Percentiles rank a stretch among this genome's conserved stretches.
Evolutionary conservation across 768 basidiomycete species (phyloP).

Genomic region (Lactarius tabidus): DNA sequence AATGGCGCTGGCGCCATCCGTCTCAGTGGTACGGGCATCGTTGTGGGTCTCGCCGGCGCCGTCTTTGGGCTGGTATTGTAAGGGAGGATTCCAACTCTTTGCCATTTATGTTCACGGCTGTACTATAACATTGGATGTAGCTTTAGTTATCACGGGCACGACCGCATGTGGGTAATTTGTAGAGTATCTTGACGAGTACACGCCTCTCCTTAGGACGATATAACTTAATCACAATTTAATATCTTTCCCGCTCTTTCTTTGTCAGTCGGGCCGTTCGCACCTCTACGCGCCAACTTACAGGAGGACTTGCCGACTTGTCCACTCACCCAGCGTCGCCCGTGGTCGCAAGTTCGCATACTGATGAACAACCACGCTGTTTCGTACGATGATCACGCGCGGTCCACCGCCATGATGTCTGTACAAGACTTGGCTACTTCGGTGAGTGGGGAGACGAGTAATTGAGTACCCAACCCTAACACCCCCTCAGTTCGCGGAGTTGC

Average conservation of each 20-base stretch:
- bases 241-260: neutral
- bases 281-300: neutral
- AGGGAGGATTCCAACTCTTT: neutral
- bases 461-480: neutral
- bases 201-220: neutral
- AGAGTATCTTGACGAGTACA: conserved; percentile 7
- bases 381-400: neutral
- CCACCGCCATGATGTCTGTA: neutral
- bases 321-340: neutral
- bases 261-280: neutral
- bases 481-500: conserved; percentile 23
- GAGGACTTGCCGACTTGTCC: neutral
- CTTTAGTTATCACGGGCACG: conserved; percentile 6
- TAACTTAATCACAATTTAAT: neutral
- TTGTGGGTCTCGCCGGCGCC: neutral
- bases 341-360: neutral
- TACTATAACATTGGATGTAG: conserved; percentile 8
- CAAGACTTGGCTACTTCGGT: conserved; percentile 8
- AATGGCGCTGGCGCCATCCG: conserved; percentile 23
- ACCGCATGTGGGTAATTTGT: neutral
- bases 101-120: conserved; percentile 11
- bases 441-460: neutral
- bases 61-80: conserved; percentile 18
- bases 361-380: conserved; percentile 16
- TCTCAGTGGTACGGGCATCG: conserved; percentile 14